Percentiles rank a stretch among this genome's conserved stretches.
phyloP scores from a whole-genome alignment of 176 grass and related monocot species.

The Saccharum officinarum region DNA sequence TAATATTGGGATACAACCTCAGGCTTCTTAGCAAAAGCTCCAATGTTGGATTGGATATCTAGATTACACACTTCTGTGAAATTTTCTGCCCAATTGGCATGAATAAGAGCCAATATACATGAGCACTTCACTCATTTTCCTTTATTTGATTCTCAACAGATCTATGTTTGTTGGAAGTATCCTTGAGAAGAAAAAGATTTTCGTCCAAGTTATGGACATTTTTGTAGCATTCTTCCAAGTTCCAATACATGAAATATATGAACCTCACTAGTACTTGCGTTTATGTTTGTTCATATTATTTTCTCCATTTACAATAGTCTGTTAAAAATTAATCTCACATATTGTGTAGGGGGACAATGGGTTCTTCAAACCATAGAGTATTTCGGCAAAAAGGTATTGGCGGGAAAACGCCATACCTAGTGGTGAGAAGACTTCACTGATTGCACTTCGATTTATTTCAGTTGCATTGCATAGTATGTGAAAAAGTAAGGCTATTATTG shows the following conservation, averaged over 20 bases:
- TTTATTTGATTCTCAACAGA: neutral
- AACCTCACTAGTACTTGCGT: neutral
- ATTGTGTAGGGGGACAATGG: slow-evolving; percentile 42
- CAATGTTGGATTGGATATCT: neutral
- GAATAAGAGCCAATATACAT: neutral
- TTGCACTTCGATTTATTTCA: neutral
- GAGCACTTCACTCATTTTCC: neutral
- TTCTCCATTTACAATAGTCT: neutral
- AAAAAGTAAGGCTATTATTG: neutral
- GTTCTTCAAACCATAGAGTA: slow-evolving; percentile 50
- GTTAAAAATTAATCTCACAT: slow-evolving; percentile 3
- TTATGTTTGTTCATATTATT: neutral
- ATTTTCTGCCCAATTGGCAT: neutral
- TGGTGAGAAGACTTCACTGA: slow-evolving; percentile 34
- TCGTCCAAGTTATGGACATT: neutral
- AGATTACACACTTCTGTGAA: neutral
- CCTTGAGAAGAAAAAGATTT: neutral
- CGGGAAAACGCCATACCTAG: slow-evolving; percentile 34
- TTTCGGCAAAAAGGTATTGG: slow-evolving; percentile 40
- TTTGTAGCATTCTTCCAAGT: neutral
- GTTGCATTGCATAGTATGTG: neutral
- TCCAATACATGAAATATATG: neutral
- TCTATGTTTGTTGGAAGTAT: neutral
- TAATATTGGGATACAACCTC: neutral
- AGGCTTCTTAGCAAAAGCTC: neutral